Evolutionary conservation across 768 basidiomycete genomes (phyloP).

Genomic region (Lactifluus echinatus): DNA sequence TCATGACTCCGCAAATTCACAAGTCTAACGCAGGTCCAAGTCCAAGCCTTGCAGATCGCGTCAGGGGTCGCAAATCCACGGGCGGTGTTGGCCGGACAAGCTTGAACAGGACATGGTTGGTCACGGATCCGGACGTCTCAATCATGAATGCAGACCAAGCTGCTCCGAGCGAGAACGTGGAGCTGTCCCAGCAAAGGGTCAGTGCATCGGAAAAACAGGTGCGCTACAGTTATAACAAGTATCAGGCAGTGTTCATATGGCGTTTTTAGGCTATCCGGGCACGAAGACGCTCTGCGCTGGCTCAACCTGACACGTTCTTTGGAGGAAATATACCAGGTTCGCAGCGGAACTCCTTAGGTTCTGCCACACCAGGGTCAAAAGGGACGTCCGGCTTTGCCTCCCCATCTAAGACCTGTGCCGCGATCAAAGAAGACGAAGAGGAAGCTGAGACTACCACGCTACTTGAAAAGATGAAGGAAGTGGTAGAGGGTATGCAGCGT

Average conservation of each 20-base stretch:
- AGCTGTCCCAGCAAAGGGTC: neutral
- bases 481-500: conserved; percentile 31
- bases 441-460: conserved; percentile 29
- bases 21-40: neutral
- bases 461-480: conserved; percentile 31
- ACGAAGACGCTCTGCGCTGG: conserved; percentile 50
- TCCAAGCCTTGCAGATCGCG: conserved; percentile 15
- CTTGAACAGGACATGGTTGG: conserved; percentile 46
- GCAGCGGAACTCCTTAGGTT: conserved; percentile 27
- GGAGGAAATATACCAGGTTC: conserved; percentile 47
- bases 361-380: conserved; percentile 9
- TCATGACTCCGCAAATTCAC: conserved; percentile 53
- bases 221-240: neutral
- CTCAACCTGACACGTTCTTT: conserved; percentile 40
- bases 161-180: neutral
- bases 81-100: conserved; percentile 33
- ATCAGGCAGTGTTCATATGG: neutral
- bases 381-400: neutral
- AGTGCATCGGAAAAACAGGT: conserved; percentile 12
- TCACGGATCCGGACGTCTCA: conserved; percentile 47
- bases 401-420: conserved; percentile 8
- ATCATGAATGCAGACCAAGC: conserved; percentile 28
- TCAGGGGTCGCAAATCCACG: conserved; percentile 16
- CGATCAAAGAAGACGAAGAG: conserved; percentile 24
- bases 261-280: conserved; percentile 63